Evolutionary conservation across 2,329 filamentous ascomycete genomes (phyloP).

Genomic region (Venturia pyrina): DNA sequence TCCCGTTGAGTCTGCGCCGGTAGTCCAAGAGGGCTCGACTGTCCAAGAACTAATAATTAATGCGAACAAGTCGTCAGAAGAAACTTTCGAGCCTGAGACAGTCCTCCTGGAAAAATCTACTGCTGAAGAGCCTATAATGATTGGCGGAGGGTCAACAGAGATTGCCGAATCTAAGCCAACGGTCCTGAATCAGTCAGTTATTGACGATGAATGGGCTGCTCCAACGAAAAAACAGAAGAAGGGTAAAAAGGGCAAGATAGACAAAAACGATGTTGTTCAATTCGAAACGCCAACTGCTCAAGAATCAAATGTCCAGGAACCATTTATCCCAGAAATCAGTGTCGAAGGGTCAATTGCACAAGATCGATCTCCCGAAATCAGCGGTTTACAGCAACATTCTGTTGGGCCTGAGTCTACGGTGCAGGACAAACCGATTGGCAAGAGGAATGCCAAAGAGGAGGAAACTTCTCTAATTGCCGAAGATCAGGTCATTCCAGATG

Average conservation of each 20-base stretch:
- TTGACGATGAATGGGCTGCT: background rate
- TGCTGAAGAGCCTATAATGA: too few species aligned
- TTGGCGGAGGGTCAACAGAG: too few species aligned
- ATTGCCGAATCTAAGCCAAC: too few species aligned
- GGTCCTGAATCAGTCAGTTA: background rate
- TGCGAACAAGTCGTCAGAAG: background rate
- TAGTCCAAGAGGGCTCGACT: background rate
- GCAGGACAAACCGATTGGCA: background rate
- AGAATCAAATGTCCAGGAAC: background rate
- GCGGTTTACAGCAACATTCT: background rate
- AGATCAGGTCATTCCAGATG: background rate
- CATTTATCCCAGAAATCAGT: background rate
- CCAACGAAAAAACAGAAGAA: background rate
- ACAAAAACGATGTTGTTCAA: too few species aligned
- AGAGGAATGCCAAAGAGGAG: background rate
- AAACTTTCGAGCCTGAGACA: background rate
- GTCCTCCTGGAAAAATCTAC: too few species aligned
- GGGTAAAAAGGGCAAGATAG: constrained; percentile 27
- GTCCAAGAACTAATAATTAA: background rate
- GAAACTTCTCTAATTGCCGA: background rate
- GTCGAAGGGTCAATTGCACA: background rate
- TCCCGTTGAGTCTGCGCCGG: background rate
- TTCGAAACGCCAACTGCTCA: too few species aligned
- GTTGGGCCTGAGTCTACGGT: background rate
- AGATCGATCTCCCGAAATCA: background rate